Evolutionary conservation across 352 stramenopile genomes (phyloP).

Genomic region (Pilasporangium apinafurcum): DNA sequence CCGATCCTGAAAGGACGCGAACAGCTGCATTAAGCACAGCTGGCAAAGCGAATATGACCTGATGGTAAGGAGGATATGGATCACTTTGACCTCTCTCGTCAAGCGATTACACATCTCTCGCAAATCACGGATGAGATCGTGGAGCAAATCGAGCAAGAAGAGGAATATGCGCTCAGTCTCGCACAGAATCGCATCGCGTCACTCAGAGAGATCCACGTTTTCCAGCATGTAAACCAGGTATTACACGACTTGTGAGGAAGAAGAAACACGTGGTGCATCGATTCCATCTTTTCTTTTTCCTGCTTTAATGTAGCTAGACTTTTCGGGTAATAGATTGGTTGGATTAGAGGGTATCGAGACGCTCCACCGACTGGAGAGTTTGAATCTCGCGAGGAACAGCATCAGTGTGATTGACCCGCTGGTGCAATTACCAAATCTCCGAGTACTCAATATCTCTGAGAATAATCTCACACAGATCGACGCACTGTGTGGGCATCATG

Average conservation of each 20-base stretch:
- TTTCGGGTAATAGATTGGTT: slow-evolving; percentile 53
- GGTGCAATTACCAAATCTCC: slow-evolving; percentile 21
- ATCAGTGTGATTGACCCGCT: slow-evolving; percentile 37
- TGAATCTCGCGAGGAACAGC: slow-evolving; percentile 48
- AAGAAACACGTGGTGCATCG: neutral
- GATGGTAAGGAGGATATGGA: slow-evolving; percentile 12
- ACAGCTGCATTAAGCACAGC: no score
- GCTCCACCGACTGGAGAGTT: slow-evolving; percentile 27
- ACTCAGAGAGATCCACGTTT: slow-evolving; percentile 33
- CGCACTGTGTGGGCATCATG: slow-evolving; percentile 15
- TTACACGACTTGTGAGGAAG: no score
- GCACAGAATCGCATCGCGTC: slow-evolving; percentile 40
- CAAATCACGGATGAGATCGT: slow-evolving; percentile 43
- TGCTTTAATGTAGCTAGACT: slow-evolving; percentile 53
- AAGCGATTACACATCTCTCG: slow-evolving; percentile 32
- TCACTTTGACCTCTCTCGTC: slow-evolving; percentile 42
- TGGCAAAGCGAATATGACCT: no score
- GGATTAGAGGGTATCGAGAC: slow-evolving; percentile 43
- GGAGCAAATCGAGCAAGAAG: slow-evolving; percentile 22
- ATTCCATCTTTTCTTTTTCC: no score
- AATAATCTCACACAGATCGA: slow-evolving; percentile 53
- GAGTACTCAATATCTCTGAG: slow-evolving; percentile 45
- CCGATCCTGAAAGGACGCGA: neutral
- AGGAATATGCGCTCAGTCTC: slow-evolving; percentile 37
- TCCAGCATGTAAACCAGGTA: slow-evolving; percentile 42